Evolutionary conservation across 352 stramenopile species (phyloP), one percentile per base, ranked within the genome.

Genomic region (Aphanomyces stellatus): DNA sequence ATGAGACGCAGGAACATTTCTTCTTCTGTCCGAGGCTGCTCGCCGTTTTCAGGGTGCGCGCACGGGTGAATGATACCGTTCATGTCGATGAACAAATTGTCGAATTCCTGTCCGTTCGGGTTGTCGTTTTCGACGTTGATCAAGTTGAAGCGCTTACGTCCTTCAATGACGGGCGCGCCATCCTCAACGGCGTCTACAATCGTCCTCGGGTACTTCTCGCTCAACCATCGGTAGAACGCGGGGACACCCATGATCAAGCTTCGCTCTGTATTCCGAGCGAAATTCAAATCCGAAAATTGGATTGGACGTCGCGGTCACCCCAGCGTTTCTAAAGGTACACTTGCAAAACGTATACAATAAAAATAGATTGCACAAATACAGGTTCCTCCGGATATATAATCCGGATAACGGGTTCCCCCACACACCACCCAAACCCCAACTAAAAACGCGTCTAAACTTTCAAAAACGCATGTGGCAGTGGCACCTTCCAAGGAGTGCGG

Each of bases 71-170:
- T 99, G 56, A 99, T 97, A 3, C 97, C 97, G 76, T 99, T 99
- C 97, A 99, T 99, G 75, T 99, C 97, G 34, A 99, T 88, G 71
- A 99, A 99, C 46, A 99, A 81, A 77, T 99, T 99, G 79, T 99
- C 97, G 49, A 97, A 95, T 68, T 97, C 90, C 51, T 97, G 95
- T 64, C 84, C 88, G 46, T 98, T 98, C 3, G 93, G 93, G 76
- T 98, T 99, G 19, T 95, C 90, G 15, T 78, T 76, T 0, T 80
- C 82, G 15, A 80, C 82, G 67, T 94, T 79, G 15, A 87, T 79
- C 15, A 94, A 77, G 69, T 91, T 81, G 56, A 90, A 90, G 73
- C 90, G 84, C 56, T 82, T 76, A 62, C 90, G 78, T 22, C 88
- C 85, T 49, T 93, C 83, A 33, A 97, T 76, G 65, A 90, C 76